Conservation (phyloP, 306 rosid genomes). For the cucumber (Cucumis sativus) region Cucumber_9930_V3 NC_026656.2:13196501-13197000, state of each 20-base stretch:
- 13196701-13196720: constrained; percentile 74
- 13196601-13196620: constrained; percentile 58
- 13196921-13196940: constrained; percentile 46
- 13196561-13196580: constrained; percentile 95
- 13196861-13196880: constrained; percentile 73
- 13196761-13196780: no score
- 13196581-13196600: constrained; percentile 66
- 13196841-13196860: constrained; percentile 78
- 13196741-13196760: neutral
- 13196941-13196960: constrained; percentile 42
- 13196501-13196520: constrained; percentile 37
- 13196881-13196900: constrained; percentile 84
- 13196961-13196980: constrained; percentile 66
- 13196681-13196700: constrained; percentile 82
- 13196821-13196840: neutral
- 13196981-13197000: constrained; percentile 42
- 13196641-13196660: constrained; percentile 52
- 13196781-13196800: neutral
- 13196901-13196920: constrained; percentile 39
- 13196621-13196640: constrained; percentile 53
- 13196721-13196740: constrained; percentile 45
- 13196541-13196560: constrained; percentile 51
- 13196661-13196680: constrained; percentile 92
- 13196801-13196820: neutral
- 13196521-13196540: constrained; percentile 69